Percentiles rank a stretch among this genome's conserved stretches.
Conservation (phyloP, 2,329 filamentous ascomycete genomes). For the Aaosphaeria arxii region DNA sequence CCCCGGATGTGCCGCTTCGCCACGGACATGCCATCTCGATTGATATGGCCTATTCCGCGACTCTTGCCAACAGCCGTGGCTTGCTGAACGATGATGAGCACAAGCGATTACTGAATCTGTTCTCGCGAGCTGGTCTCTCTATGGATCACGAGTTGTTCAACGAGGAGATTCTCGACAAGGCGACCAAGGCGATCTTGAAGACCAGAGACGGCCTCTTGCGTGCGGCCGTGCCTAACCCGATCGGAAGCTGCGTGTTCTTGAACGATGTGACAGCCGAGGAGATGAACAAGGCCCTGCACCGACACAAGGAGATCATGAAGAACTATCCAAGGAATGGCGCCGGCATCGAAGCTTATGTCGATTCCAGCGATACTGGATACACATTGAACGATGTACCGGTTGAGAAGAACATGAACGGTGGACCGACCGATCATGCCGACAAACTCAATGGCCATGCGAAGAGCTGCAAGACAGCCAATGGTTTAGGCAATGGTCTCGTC, state of each 20-base stretch:
- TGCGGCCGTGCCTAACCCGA: conserved; percentile 65
- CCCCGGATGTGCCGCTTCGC: conserved; percentile 65
- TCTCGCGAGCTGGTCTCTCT: conserved; percentile 67
- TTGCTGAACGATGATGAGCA: conserved; percentile 61
- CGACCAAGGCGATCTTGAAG: conserved; percentile 66
- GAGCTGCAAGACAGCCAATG: not conserved
- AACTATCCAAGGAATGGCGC: conserved; percentile 62
- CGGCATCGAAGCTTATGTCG: conserved; percentile 68
- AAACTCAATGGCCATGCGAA: not conserved
- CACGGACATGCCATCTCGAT: conserved; percentile 74
- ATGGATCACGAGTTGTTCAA: conserved; percentile 71
- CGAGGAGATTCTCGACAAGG: conserved; percentile 62
- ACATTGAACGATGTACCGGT: conserved; percentile 2
- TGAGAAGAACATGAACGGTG: conserved; percentile 1
- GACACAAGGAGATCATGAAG: conserved; percentile 64
- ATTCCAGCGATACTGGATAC: conserved; percentile 53
- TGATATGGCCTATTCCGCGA: conserved; percentile 74
- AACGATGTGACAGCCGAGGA: conserved; percentile 64
- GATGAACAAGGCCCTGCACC: conserved; percentile 57
- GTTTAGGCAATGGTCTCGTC: not conserved
- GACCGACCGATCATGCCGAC: not conserved
- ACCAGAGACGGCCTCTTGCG: conserved; percentile 67
- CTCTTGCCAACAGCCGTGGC: conserved; percentile 62
- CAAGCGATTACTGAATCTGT: conserved; percentile 61
- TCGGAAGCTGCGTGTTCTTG: conserved; percentile 65